Evolutionary conservation across 2,329 filamentous ascomycete species (phyloP), one percentile per base, ranked within the genome.

Genomic region (Aulographum hederae): DNA sequence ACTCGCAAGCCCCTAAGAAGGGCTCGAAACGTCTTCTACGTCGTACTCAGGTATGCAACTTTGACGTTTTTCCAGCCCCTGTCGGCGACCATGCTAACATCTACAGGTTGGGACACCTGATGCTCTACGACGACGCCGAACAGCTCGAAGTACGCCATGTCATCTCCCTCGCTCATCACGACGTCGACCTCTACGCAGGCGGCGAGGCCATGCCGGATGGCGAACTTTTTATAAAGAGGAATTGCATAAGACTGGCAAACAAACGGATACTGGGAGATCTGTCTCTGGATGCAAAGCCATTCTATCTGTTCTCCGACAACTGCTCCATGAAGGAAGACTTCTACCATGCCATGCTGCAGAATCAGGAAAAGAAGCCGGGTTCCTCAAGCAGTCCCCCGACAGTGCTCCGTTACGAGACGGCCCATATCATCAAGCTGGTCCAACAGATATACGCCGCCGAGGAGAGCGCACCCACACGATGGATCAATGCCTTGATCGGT

Each of bases 261-360:
- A 76, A 69, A 44, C 50, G 56, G 20, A 61, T 66, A 19, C 60
- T 60, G 17, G 56, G 58, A 17, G 69, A 75, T 20, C 43, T 63
- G 18, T 57, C 63, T 3, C 64, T 68, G 3, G 70, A 74, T 39
- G 74, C 80, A 5, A 85, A 80, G 42, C 84, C 89, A 0, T 95
- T 94, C 56, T 95, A 75, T 47, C 62, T 98, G 4, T 98, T 95
- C 53, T 91, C 81, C 0, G 84, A 95, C 41, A 93, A 91, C 46
- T 81, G 81, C 50, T 93, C 85, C 0, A 82, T 89, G 29, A 98
- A 98, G 52, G 89, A 98, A 53, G 89, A 98, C 50, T 95, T 98
- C 54, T 98, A 98, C 52, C 86, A 93, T 53, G 79, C 86, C 10
- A 62, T 98, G 42, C 61, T 98, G 25, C 73, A 75, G 43, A 91